Conservation (phyloP, 2,329 filamentous ascomycete species). For the Cercospora sesami region DNA sequence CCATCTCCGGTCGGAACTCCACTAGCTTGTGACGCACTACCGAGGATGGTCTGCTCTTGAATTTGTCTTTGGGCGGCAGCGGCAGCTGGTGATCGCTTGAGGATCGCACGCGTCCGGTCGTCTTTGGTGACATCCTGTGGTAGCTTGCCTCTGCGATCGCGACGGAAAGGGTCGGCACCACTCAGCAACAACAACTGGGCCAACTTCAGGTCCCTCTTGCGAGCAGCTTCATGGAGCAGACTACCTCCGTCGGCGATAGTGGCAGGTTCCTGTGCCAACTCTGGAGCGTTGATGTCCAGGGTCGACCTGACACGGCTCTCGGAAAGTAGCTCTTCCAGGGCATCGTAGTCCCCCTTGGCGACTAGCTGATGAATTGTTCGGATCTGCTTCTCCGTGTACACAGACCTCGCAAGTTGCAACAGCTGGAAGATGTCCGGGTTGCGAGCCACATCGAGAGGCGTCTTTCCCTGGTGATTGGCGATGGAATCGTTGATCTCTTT, state of each 20-base stretch:
- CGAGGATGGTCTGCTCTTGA: conserved; percentile 94
- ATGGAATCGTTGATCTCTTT: conserved; percentile 84
- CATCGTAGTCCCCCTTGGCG: conserved; percentile 69
- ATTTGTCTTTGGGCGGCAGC: conserved; percentile 92
- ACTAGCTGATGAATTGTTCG: conserved; percentile 81
- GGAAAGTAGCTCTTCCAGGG: conserved; percentile 75
- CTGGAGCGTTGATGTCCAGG: conserved; percentile 87
- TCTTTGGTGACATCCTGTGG: conserved; percentile 97
- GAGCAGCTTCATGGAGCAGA: conserved; percentile 86
- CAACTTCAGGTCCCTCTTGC: conserved; percentile 80
- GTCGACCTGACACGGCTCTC: conserved; percentile 83
- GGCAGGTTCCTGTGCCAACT: conserved; percentile 76
- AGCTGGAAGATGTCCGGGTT: conserved; percentile 95
- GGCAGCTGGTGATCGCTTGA: conserved; percentile 92
- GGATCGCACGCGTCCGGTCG: conserved; percentile 79
- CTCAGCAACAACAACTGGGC: conserved; percentile 90
- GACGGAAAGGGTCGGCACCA: conserved; percentile 91
- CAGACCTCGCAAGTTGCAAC: conserved; percentile 82
- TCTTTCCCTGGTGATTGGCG: conserved; percentile 78
- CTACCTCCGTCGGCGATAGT: conserved; percentile 86
- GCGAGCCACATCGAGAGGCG: conserved; percentile 83
- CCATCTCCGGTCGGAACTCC: conserved; percentile 45
- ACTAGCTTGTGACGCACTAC: conserved; percentile 58
- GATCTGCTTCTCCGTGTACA: conserved; percentile 85
- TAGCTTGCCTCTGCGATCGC: conserved; percentile 91